Evolutionary conservation across 768 basidiomycete genomes (phyloP), one percentile per base, ranked within the genome.

Genomic region (Kwoniella pini): DNA sequence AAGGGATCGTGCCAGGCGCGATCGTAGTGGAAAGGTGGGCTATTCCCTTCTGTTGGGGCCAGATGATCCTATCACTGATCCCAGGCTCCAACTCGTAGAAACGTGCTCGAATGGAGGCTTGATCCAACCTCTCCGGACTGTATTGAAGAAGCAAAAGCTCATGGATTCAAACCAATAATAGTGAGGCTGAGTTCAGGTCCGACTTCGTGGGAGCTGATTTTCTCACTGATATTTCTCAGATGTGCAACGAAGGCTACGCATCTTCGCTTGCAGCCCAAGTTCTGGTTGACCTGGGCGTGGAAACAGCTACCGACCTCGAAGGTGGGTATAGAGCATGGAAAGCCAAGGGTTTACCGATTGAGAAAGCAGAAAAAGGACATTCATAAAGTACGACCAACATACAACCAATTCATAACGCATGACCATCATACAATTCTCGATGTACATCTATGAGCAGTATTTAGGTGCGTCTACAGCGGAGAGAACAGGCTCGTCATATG

Each of bases 291-390:
- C 24, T 56, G 7, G 54, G 54, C 5, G 54, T 56, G 15, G 31
- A 43, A 3, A 27, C 19, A 44, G 54, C 54, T 11, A 21, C n/a
- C 10, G 54, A 56, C 22, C 54, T 56, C 11, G 42, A 45, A 26
- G 54, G 54, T 19, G 54, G 54, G n/a, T 56, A 44, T 26, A 56
- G 54, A 31, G 22, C 10, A 33, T 56, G 54, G 54, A 56, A 56
- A 26, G 43, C 22, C 17, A 39, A 28, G 12, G 54, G 54, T 9
- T 24, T 56, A n/a, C 54, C 42, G 13, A 30, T 52, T 5, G 7
- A 4, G 46, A 5, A 15, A 12, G 11, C 15, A 6, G 46, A 21
- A 36, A 15, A 15, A 36, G 33, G 33, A 36, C 33, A 36, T 7
- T 36, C 7, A 7, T 7, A 36, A 36, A 36, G 7, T 7, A 36